Base-by-base conservation (phyloP, 257 asterid species). In the Schizonepeta tenuifolia region DNA sequence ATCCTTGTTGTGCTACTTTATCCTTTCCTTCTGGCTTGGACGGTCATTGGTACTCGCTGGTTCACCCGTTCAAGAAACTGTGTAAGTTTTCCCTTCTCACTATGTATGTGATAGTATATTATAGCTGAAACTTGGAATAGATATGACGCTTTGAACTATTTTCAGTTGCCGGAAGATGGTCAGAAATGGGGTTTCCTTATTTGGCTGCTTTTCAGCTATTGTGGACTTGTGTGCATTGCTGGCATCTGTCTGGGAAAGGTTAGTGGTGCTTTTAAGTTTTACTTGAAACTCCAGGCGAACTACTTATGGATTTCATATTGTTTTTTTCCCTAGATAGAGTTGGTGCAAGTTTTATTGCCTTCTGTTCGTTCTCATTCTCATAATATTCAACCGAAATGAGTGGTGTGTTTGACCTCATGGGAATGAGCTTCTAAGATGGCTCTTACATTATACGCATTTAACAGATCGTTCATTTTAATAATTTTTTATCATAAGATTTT, bases 161-260 rank as follows among this genome's bases (percentile, higher is more conserved):
- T 80, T 73, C 93, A 89, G 99, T 69, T 95, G 85, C 97, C 97
- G 3, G 89, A 92, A 87, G 97, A 94, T 59, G 99, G 98, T 74
- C 98, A 95, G 84, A 91, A 92, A 66, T 92, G 98, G 99, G 99
- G 98, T 61, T 95, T 92, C 81, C 97, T 90, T 53, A 95, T 95
- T 81, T 95, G 98, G 97, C 83, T 95, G 77, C 88, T 92, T 63
- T 92, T 95, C 85, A 92, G 99, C 87, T 95, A 88, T 82, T 95
- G 97, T 77, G 99, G 98, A 71, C 98, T 93, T 57, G 69, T 84
- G 51, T 91, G 96, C 83, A 82, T 91, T 49, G 96, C 91, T 83
- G 84, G 96, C 86, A 78, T 89, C 73, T 82, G 92, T 67, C 41
- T 82, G 68, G 96, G 94, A 83, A 93, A 90, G 98, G 98, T 91